phyloP scores from a whole-genome alignment of 352 stramenopile species.

The Saprolegnia diclina region DNA sequence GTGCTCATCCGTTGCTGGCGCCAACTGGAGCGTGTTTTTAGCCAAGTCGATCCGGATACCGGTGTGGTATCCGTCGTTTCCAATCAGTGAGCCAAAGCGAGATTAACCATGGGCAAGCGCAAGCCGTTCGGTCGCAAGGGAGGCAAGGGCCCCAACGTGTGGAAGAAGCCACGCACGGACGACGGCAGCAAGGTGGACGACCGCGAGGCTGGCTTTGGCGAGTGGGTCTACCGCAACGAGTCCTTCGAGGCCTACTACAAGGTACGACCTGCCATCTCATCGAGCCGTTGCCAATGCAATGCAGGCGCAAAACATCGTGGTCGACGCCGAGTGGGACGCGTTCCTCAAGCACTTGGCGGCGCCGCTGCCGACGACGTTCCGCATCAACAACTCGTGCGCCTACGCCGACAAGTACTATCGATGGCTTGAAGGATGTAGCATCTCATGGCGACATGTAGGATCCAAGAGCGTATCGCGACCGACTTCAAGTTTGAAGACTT shows the following conservation, averaged over 20 bases:
- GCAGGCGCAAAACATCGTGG: slow-evolving; percentile 76
- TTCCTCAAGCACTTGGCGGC: slow-evolving; percentile 88
- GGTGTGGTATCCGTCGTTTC: not conserved
- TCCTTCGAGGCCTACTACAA: slow-evolving; percentile 84
- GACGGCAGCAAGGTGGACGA: slow-evolving; percentile 31
- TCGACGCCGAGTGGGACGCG: slow-evolving; percentile 76
- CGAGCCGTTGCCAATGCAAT: not conserved
- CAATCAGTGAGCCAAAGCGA: not conserved
- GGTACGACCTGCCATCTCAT: slow-evolving; percentile 22
- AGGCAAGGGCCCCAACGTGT: slow-evolving; percentile 31
- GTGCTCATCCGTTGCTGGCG: too few species aligned
- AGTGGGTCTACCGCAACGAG: slow-evolving; percentile 86
- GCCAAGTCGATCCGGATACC: not conserved
- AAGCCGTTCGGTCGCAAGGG: slow-evolving; percentile 26
- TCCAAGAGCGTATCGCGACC: slow-evolving; percentile 74
- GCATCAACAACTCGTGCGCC: slow-evolving; percentile 88
- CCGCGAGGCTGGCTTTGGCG: slow-evolving; percentile 60
- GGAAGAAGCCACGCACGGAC: slow-evolving; percentile 54
- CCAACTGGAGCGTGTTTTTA: not conserved
- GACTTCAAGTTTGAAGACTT: slow-evolving; percentile 84
- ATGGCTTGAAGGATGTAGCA: not conserved
- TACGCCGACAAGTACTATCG: slow-evolving; percentile 72
- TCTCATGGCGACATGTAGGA: slow-evolving; percentile 36
- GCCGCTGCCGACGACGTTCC: slow-evolving; percentile 89
- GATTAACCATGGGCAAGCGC: slow-evolving; percentile 38